Percentiles rank a stretch among this genome's conserved stretches.
phyloP scores from a whole-genome alignment of 2,329 filamentous ascomycete species.

The Claviceps capensis region DNA sequence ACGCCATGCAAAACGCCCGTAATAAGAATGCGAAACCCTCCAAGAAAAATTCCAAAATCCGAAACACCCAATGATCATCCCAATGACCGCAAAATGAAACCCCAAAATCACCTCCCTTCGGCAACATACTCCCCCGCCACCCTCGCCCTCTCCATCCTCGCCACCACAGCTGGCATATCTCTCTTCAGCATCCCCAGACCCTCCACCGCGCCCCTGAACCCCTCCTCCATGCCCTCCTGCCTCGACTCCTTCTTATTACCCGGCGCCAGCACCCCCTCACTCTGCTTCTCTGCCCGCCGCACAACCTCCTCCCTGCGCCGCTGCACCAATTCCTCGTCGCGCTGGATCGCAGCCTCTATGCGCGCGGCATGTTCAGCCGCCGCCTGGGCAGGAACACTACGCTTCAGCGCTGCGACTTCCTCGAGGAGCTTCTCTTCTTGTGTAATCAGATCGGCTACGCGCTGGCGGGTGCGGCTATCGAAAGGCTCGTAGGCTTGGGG shows the following conservation, averaged over 20 bases:
- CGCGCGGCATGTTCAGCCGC: constrained; percentile 29
- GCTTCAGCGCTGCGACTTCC: constrained; percentile 48
- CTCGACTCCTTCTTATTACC: constrained; percentile 24
- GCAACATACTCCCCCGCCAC: constrained; percentile 45
- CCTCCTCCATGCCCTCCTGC: constrained; percentile 28
- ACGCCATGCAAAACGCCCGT: background rate
- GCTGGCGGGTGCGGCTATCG: constrained; percentile 42
- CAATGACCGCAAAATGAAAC: background rate
- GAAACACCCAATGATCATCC: background rate
- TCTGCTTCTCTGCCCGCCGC: constrained; percentile 10
- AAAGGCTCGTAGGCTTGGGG: constrained; percentile 42
- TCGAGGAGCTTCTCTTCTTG: constrained; percentile 51
- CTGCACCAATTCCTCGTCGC: constrained; percentile 34
- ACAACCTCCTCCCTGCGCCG: constrained; percentile 11
- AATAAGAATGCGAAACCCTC: background rate
- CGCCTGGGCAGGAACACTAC: constrained; percentile 31
- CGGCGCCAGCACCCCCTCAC: constrained; percentile 16
- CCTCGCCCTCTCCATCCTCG: constrained; percentile 50
- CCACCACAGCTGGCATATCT: constrained; percentile 47
- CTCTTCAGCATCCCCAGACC: constrained; percentile 40
- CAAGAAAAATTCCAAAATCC: background rate
- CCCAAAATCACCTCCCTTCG: constrained; percentile 10
- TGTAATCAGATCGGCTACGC: constrained; percentile 45
- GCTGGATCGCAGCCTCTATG: constrained; percentile 24
- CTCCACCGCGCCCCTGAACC: constrained; percentile 33